phyloP scores from a whole-genome alignment of 1,284 basidiomycete genomes.

The Acaromyces ingoldii region DNA sequence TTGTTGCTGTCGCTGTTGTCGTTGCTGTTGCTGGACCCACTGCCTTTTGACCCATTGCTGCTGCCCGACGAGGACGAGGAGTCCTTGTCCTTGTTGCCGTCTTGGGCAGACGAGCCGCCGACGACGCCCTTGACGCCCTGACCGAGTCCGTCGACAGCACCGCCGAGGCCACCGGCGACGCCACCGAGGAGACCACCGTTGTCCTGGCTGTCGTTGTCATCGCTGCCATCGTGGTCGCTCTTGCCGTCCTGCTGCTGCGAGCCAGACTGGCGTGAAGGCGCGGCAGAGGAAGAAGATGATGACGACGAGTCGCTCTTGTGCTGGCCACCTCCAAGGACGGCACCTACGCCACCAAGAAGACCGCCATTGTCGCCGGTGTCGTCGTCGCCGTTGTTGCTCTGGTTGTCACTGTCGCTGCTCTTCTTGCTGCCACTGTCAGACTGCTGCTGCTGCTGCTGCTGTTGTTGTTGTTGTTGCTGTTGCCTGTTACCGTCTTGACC shows the following conservation, averaged over 20 bases:
- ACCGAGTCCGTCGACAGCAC: constrained; percentile 9
- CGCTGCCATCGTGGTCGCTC: neutral
- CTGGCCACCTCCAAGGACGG: neutral
- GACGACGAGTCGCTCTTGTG: neutral
- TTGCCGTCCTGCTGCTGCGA: neutral
- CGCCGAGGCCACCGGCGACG: neutral
- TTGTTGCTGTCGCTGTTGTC: neutral
- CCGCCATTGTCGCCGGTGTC: neutral
- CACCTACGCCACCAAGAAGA: neutral
- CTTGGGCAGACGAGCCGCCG: constrained; percentile 16
- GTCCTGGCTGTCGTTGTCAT: neutral
- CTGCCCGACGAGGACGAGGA: neutral
- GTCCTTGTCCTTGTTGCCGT: constrained; percentile 1
- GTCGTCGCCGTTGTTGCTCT: neutral
- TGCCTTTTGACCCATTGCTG: neutral
- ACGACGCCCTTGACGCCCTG: constrained; percentile 11
- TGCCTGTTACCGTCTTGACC: neutral
- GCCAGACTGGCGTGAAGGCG: neutral
- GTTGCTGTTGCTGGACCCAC: neutral
- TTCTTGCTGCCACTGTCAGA: neutral
- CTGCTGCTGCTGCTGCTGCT: neutral
- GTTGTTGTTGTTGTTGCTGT: neutral
- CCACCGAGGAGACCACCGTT: neutral
- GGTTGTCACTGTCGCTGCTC: neutral
- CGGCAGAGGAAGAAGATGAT: neutral